Evolutionary conservation across 2,329 filamentous ascomycete genomes (phyloP).

Genomic region (Saccharata proteae): DNA sequence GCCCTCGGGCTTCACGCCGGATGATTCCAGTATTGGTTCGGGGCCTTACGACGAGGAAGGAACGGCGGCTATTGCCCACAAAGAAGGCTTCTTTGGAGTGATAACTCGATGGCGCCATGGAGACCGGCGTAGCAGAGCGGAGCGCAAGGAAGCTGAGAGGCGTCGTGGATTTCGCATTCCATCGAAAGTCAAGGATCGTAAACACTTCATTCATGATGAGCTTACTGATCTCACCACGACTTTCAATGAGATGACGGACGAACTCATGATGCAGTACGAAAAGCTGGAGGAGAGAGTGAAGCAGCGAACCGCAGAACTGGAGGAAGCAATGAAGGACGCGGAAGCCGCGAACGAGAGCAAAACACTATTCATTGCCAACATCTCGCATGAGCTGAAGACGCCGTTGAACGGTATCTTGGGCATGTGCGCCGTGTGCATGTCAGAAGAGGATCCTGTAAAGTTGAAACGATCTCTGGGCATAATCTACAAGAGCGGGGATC

Average conservation of each 20-base stretch:
- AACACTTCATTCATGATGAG: slow-evolving; percentile 71
- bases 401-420: slow-evolving; percentile 87
- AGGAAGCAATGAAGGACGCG: slow-evolving; percentile 81
- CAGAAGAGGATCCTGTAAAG: slow-evolving; percentile 65
- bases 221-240: slow-evolving; percentile 69
- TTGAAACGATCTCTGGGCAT: slow-evolving; percentile 77
- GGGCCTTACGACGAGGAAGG: slow-evolving; percentile 35
- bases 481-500: slow-evolving; percentile 77
- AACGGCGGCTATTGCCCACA: slow-evolving; percentile 29
- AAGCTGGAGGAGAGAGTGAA: slow-evolving; percentile 74
- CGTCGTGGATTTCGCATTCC: slow-evolving; percentile 68
- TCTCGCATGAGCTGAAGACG: slow-evolving; percentile 77
- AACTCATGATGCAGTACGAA: slow-evolving; percentile 75
- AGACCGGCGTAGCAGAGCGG: slow-evolving; percentile 22
- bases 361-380: slow-evolving; percentile 94
- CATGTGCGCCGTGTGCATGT: slow-evolving; percentile 88
- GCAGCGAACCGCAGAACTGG: slow-evolving; percentile 70
- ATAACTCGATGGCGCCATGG: slow-evolving; percentile 20
- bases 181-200: slow-evolving; percentile 63
- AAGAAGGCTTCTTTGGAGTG: slow-evolving; percentile 31
- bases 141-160: slow-evolving; percentile 25
- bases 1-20: slow-evolving; percentile 44
- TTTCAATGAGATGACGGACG: slow-evolving; percentile 91
- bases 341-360: slow-evolving; percentile 96
- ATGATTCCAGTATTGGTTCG: slow-evolving; percentile 27